Conservation (phyloP, 2,329 filamentous ascomycete genomes). For the Phyllosticta capitalensis region DNA sequence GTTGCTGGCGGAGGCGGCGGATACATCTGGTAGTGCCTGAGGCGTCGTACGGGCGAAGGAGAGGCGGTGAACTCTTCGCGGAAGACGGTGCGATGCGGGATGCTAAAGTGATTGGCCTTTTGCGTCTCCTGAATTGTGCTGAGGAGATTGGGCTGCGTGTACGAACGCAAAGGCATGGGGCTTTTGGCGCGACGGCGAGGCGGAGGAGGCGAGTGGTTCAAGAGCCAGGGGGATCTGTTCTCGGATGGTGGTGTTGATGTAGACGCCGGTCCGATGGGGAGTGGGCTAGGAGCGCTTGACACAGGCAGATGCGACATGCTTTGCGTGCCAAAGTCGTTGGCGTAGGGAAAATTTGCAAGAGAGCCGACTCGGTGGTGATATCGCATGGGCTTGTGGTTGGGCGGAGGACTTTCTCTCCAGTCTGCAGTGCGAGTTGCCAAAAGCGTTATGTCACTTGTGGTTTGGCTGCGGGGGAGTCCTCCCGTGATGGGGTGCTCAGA, state of each 20-base stretch:
- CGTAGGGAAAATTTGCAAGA: not conserved
- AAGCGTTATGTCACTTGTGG: slow-evolving; percentile 2
- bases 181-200: not conserved
- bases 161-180: not conserved
- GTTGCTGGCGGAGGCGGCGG: not conserved
- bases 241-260: not conserved
- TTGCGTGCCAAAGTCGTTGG: not conserved
- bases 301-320: not conserved
- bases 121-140: not conserved
- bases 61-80: not conserved
- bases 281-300: not conserved
- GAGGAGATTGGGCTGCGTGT: slow-evolving; percentile 7
- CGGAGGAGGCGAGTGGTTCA: not conserved
- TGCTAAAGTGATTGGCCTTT: not conserved
- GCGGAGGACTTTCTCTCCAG: not conserved
- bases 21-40: not conserved
- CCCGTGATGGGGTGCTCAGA: not conserved
- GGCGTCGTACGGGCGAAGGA: not conserved
- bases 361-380: not conserved
- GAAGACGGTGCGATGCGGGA: slow-evolving; percentile 2
- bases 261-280: not conserved
- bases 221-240: not conserved
- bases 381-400: not conserved
- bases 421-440: not conserved
- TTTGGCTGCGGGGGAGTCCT: slow-evolving; percentile 5